Base-by-base conservation (phyloP, 345 rosid species). In the Viola odorata region DNA sequence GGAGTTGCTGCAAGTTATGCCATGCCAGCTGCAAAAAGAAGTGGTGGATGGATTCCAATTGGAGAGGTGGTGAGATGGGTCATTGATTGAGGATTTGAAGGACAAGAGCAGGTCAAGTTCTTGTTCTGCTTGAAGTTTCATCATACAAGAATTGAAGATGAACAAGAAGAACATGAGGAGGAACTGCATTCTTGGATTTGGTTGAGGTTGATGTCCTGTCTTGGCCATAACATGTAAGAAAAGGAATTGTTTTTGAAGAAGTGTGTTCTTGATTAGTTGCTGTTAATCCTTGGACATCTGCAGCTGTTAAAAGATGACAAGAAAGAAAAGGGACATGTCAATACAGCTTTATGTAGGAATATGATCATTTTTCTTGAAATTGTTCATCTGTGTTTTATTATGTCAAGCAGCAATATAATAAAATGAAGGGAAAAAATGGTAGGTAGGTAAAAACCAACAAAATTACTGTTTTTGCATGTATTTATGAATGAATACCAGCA, bases 21-120 rank as follows among this genome's bases (percentile, higher is more conserved):
- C 95, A 54, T 62, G 57, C 98, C 98, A 91, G 16, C 57, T 67
- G 78, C 98, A 89, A 15, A 84, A 58, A 2, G 2, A 23, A 51
- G 72, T 74, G 51, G 71, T 47, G 42, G 84, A 75, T 55, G 85
- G 69, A 57, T 73, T 74, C 98, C 98, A 91, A 62, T 74, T 70
- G 53, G 91, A 81, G 57, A 87, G 83, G 45, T 78, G 84, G 5
- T 68, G 44, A n/a, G 73, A 73, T 51, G 91, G 96, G 67, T 91
- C 96, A 38, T 75, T 67, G 14, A 89, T 45, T 39, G 89, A 78
- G 59, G 85, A 65, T 68, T 79, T 85, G 76, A 91, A 78, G 62
- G 91, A 81, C 67, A 87, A 73, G 49, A 89, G 95, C 60, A 81
- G 78, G 60, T 85, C 85, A 55, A 73, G 57, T 53, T 89, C 91